Evolutionary conservation across 768 basidiomycete species (phyloP).

Genomic region (Phaeotremella skinneri): DNA sequence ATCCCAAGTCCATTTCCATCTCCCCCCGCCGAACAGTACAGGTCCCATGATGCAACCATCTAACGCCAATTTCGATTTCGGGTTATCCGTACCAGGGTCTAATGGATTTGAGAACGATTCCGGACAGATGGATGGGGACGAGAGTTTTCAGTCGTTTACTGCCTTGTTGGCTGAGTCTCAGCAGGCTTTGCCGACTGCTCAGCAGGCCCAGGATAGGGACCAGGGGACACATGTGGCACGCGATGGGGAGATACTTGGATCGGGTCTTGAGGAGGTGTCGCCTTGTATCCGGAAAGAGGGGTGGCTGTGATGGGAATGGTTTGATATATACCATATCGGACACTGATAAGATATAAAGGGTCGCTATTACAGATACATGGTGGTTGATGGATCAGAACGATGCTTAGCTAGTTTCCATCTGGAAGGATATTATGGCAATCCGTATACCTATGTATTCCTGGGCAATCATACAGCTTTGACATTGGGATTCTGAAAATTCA

Average conservation of each 20-base stretch:
- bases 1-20: neutral
- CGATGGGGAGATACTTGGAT: neutral
- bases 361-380: too few relatives aligned
- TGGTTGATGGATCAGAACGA: too few relatives aligned
- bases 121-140: neutral
- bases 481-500: slow-evolving; percentile 8
- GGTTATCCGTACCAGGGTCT: too few relatives aligned
- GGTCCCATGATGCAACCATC: neutral
- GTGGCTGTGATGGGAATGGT: neutral
- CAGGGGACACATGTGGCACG: too few relatives aligned
- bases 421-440: too few relatives aligned
- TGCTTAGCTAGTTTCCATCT: too few relatives aligned
- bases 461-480: too few relatives aligned
- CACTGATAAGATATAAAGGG: neutral
- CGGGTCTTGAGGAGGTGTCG: neutral
- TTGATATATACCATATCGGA: neutral
- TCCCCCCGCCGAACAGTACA: neutral
- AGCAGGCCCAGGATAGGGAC: too few relatives aligned
- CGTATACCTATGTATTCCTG: too few relatives aligned
- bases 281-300: neutral
- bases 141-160: slow-evolving; percentile 14
- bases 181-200: slow-evolving; percentile 1
- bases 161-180: slow-evolving; percentile 17
- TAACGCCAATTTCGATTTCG: neutral
- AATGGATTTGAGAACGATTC: neutral